Evolutionary conservation across 805 yeast species (phyloP).

Genomic region (Kazachstania kunashirensis): DNA sequence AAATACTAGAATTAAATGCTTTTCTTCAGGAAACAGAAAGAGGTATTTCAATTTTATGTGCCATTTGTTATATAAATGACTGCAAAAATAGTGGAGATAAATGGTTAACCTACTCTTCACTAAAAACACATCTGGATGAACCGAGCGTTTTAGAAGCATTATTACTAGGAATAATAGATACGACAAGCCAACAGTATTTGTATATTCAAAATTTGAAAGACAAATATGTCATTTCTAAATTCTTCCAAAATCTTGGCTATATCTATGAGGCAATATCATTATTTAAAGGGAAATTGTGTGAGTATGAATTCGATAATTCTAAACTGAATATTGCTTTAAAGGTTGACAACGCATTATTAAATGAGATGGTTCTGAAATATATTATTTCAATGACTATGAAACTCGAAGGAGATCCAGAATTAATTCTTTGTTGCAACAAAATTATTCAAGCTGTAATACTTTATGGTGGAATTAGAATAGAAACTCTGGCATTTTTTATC

Average conservation of each 20-base stretch:
- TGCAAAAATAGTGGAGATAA: constrained; percentile 1
- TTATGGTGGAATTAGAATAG: constrained; percentile 37
- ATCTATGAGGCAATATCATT: constrained; percentile 12
- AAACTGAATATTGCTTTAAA: constrained; percentile 6
- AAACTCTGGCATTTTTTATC: constrained; percentile 34
- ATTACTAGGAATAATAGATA: constrained; percentile 9
- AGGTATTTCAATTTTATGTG: constrained; percentile 10
- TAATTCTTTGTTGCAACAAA: constrained; percentile 29
- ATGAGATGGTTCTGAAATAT: constrained; percentile 33
- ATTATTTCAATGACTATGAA: constrained; percentile 29
- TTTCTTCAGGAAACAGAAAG: constrained; percentile 10
- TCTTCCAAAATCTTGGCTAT: constrained; percentile 14
- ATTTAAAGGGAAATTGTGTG: constrained; percentile 10
- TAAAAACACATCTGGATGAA: constrained; percentile 5
- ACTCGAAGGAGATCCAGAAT: constrained; percentile 32
- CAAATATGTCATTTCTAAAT: constrained; percentile 6
- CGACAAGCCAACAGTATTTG: constrained; percentile 10
- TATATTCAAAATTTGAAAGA: not conserved
- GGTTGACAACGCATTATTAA: constrained; percentile 14
- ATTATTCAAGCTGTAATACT: constrained; percentile 36
- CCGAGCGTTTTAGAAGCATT: constrained; percentile 10
- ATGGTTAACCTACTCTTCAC: not conserved
- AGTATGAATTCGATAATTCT: constrained; percentile 8
- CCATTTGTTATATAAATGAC: constrained; percentile 9
- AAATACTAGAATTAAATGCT: not conserved